These are phyloP conservation scores for Ogataea pignaliae DNA, from an alignment of 805 yeast species.

Conservation along the genomic window DNA sequence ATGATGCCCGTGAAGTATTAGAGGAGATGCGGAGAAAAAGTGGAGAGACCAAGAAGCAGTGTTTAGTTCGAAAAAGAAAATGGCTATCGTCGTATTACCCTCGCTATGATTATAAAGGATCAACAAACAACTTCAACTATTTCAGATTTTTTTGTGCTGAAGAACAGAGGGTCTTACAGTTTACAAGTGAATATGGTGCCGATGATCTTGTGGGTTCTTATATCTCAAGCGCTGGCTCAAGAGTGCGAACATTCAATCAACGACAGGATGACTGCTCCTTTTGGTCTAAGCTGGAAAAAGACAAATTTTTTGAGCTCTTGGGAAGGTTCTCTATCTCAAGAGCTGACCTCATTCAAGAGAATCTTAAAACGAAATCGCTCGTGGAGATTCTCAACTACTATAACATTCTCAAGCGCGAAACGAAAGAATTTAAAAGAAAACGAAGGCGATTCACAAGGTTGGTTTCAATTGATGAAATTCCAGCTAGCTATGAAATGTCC, in stretches of 20 bases:
- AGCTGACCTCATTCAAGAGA: slow-evolving; percentile 35
- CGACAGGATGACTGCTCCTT: slow-evolving; percentile 28
- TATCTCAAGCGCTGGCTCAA: slow-evolving; percentile 10
- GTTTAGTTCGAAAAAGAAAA: slow-evolving; percentile 3
- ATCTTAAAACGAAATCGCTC: slow-evolving; percentile 38
- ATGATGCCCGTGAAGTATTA: not conserved
- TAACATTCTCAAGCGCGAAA: slow-evolving; percentile 30
- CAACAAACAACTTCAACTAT: slow-evolving; percentile 20
- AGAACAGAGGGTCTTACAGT: slow-evolving; percentile 5
- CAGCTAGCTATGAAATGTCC: slow-evolving; percentile 50
- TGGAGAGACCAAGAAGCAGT: too few relatives aligned
- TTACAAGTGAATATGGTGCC: slow-evolving; percentile 8
- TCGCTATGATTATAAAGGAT: not conserved
- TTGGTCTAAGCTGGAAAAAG: slow-evolving; percentile 50
- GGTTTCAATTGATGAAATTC: slow-evolving; percentile 40
- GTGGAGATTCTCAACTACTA: slow-evolving; percentile 45
- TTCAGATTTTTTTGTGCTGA: slow-evolving; percentile 10
- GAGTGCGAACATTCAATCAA: slow-evolving; percentile 4
- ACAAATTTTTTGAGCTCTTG: slow-evolving; percentile 44
- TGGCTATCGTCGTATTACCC: slow-evolving; percentile 9
- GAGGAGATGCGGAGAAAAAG: too few relatives aligned
- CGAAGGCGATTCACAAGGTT: slow-evolving; percentile 18
- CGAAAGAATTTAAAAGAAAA: slow-evolving; percentile 24
- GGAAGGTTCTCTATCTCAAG: slow-evolving; percentile 46
- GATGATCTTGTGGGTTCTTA: slow-evolving; percentile 16